These are phyloP conservation scores for Hypomontagnella monticulosa DNA, from an alignment of 495 filamentous ascomycete genomes.

Conservation along the genomic window DNA sequence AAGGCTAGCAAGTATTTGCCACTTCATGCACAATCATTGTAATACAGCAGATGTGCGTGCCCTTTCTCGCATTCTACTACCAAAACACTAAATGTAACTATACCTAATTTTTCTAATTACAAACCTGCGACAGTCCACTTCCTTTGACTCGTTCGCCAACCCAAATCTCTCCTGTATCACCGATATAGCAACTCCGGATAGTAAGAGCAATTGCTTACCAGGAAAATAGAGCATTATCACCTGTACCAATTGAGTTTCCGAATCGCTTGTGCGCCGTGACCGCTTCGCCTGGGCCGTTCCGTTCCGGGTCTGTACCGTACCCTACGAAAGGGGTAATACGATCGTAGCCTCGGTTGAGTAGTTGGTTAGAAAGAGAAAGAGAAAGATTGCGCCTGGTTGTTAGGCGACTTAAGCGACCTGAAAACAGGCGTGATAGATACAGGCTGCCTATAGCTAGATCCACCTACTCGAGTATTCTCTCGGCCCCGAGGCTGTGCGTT, in stretches of 20 bases:
- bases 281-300: neutral
- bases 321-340: conserved; percentile 1
- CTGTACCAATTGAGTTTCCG: conserved; percentile 12
- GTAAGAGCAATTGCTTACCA: conserved; percentile 33
- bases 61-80: conserved; percentile 17
- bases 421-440: too few relatives aligned
- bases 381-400: neutral
- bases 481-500: conserved; percentile 7
- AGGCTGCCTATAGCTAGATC: conserved; percentile 16
- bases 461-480: conserved; percentile 13
- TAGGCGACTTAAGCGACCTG: neutral
- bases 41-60: conserved; percentile 15
- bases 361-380: conserved; percentile 11
- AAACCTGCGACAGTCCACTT: conserved; percentile 10
- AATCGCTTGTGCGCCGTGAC: conserved; percentile 28
- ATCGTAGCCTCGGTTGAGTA: neutral
- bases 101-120: neutral
- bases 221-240: conserved; percentile 28
- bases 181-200: conserved; percentile 19
- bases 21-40: conserved; percentile 28
- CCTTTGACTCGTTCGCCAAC: conserved; percentile 13
- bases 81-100: conserved; percentile 31
- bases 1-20: conserved; percentile 21
- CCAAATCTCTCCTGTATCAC: conserved; percentile 20
- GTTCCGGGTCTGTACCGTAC: neutral